Evolutionary conservation across 1,284 basidiomycete species (phyloP).

Genomic region (Rhodotorula mucilaginosa): DNA sequence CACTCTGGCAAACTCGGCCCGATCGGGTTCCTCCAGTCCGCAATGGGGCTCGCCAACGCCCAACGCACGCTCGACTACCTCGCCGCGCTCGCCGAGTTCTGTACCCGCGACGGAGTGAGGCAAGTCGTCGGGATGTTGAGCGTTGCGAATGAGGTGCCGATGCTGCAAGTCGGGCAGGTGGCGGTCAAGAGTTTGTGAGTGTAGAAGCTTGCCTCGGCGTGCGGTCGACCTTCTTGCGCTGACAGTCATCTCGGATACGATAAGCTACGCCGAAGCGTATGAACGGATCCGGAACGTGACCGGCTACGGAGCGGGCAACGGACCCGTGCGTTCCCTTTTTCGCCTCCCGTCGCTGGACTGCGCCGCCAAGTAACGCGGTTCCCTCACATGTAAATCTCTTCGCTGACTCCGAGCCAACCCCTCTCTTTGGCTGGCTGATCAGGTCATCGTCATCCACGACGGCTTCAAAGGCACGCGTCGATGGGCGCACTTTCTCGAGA

Average conservation of each 20-base stretch:
- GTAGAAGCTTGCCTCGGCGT: not conserved
- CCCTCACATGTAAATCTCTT: not conserved
- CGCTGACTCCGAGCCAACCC: not conserved
- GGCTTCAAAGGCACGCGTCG: slow-evolving; percentile 41
- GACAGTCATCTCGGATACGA: rapidly evolving
- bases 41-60: slow-evolving; percentile 58
- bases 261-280: slow-evolving; percentile 42
- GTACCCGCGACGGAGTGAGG: slow-evolving; percentile 16
- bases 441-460: slow-evolving; percentile 41
- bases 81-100: slow-evolving; percentile 42
- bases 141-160: slow-evolving; percentile 42
- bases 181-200: slow-evolving; percentile 27
- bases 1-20: slow-evolving; percentile 52
- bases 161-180: slow-evolving; percentile 30
- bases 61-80: slow-evolving; percentile 47
- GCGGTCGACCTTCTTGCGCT: not conserved
- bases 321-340: slow-evolving; percentile 21
- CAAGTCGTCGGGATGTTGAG: slow-evolving; percentile 45
- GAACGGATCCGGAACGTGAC: slow-evolving; percentile 60
- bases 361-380: too few relatives aligned
- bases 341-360: too few relatives aligned
- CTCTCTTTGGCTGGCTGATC: not conserved
- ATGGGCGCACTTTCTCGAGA: slow-evolving; percentile 42
- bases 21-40: slow-evolving; percentile 66
- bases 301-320: slow-evolving; percentile 48